A percentile compares a stretch with the other conserved stretches of the same genome.
Evolutionary conservation across 352 stramenopile genomes (phyloP).

Genomic region (Phytophthora syringae): DNA sequence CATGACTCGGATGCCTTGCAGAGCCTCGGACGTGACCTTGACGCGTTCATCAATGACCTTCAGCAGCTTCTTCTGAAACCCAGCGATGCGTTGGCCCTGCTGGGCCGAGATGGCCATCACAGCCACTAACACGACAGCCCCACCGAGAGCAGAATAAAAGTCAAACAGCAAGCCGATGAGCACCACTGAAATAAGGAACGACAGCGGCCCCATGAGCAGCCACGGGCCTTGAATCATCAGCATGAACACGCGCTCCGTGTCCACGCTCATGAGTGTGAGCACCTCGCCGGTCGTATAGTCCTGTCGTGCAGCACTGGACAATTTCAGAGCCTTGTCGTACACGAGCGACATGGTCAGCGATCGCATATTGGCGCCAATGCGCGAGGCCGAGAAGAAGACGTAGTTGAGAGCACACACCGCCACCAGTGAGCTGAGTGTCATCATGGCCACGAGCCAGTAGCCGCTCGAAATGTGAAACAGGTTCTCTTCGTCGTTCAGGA

Average conservation of each 20-base stretch:
- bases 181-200: constrained; percentile 31
- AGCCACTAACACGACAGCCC: constrained; percentile 13
- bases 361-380: constrained; percentile 46
- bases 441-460: constrained; percentile 39
- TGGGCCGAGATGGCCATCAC: constrained; percentile 28
- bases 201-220: constrained; percentile 33
- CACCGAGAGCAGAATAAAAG: constrained; percentile 19
- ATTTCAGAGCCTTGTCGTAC: constrained; percentile 66
- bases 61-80: constrained; percentile 26
- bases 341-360: constrained; percentile 49
- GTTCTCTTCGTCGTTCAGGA: constrained; percentile 38
- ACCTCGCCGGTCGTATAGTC: constrained; percentile 50
- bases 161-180: constrained; percentile 45
- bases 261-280: constrained; percentile 46
- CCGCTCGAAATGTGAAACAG: constrained; percentile 35
- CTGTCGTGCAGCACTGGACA: constrained; percentile 51
- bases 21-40: constrained; percentile 92
- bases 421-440: constrained; percentile 29
- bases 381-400: constrained; percentile 39
- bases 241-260: constrained; percentile 47
- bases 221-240: constrained; percentile 36
- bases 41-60: constrained; percentile 76
- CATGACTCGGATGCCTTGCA: constrained; percentile 88
- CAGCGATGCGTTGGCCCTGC: constrained; percentile 25
- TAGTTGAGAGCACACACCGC: constrained; percentile 48